Evolutionary conservation across 495 filamentous ascomycete species (phyloP).

Genomic region (Bacidia rubella): DNA sequence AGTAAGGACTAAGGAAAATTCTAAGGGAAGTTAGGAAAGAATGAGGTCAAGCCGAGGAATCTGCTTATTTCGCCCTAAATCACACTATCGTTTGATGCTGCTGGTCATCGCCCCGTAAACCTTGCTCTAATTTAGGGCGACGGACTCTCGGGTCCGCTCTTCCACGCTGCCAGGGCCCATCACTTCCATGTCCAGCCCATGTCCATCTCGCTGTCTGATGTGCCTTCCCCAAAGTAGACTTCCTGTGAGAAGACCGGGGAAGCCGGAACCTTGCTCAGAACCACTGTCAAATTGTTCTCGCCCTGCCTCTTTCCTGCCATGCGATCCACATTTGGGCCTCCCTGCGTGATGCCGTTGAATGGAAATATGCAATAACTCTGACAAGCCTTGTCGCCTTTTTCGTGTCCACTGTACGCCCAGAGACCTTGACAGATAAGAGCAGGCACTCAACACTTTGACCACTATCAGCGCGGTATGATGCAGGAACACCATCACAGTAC

Average conservation of each 20-base stretch:
- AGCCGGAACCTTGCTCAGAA: neutral
- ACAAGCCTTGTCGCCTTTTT: neutral
- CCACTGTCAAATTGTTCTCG: neutral
- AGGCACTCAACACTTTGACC: neutral
- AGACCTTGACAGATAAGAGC: neutral
- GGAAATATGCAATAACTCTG: no score
- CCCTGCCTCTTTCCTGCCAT: no score
- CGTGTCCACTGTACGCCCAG: neutral
- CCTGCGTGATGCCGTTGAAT: no score
- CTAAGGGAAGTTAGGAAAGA: neutral
- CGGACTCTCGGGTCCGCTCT: neutral
- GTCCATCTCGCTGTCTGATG: no score
- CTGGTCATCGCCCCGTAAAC: neutral
- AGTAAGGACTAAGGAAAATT: no score
- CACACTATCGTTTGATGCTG: neutral
- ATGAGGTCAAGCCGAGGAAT: neutral
- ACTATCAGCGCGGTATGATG: neutral
- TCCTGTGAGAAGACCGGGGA: neutral
- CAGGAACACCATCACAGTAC: neutral
- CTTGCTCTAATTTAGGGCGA: neutral
- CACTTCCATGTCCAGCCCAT: neutral
- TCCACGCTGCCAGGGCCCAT: neutral
- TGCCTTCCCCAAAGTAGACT: neutral
- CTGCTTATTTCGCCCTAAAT: neutral
- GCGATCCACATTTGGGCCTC: no score